Evolutionary conservation across 2,329 filamentous ascomycete species (phyloP).

Genomic region (Penicillium rolfsii): DNA sequence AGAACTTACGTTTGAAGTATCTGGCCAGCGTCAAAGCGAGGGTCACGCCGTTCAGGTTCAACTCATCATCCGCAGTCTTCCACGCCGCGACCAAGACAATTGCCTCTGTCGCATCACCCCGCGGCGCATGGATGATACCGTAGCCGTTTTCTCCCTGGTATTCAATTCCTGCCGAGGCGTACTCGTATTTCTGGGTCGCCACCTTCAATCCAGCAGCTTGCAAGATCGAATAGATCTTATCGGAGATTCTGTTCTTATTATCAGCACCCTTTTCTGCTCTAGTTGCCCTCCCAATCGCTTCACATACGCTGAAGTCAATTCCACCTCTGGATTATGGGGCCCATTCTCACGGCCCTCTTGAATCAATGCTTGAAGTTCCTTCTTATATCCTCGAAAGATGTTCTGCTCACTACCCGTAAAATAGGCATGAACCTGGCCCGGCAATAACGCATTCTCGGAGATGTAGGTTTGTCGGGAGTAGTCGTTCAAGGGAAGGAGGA

Average conservation of each 20-base stretch:
- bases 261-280: slow-evolving; percentile 21
- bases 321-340: slow-evolving; percentile 27
- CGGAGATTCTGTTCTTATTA: slow-evolving; percentile 55
- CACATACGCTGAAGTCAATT: slow-evolving; percentile 37
- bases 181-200: slow-evolving; percentile 84
- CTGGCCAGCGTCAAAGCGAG: slow-evolving; percentile 83
- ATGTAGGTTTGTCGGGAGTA: slow-evolving; percentile 95
- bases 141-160: slow-evolving; percentile 89
- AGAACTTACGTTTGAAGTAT: slow-evolving; percentile 79
- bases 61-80: slow-evolving; percentile 74
- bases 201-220: slow-evolving; percentile 81
- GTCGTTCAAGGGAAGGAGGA: slow-evolving; percentile 84
- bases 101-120: slow-evolving; percentile 94
- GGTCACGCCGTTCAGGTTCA: slow-evolving; percentile 86
- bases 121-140: slow-evolving; percentile 86
- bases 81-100: slow-evolving; percentile 90
- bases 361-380: slow-evolving; percentile 69
- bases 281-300: neutral
- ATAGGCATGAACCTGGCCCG: slow-evolving; percentile 96
- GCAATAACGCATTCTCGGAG: slow-evolving; percentile 93
- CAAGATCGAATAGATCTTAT: slow-evolving; percentile 75
- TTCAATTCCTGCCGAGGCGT: slow-evolving; percentile 73
- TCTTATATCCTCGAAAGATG: slow-evolving; percentile 84
- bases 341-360: slow-evolving; percentile 34
- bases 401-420: slow-evolving; percentile 96